Conservation (phyloP, 805 yeast genomes). For the Lachancea dasiensis region DNA sequence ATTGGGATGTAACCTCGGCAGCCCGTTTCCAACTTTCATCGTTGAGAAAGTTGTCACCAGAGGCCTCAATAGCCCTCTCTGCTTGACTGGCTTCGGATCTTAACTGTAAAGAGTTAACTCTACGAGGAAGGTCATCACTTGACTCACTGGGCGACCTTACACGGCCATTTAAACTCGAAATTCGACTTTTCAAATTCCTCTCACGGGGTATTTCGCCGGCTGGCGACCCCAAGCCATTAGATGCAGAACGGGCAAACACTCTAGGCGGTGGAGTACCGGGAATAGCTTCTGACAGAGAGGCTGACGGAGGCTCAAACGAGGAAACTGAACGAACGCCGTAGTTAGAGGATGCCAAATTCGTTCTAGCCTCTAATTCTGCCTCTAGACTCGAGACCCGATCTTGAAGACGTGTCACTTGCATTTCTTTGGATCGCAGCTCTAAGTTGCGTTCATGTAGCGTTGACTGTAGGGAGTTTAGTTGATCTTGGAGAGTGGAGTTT, state of each 20-base stretch:
- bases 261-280: slow-evolving; percentile 9
- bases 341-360: slow-evolving; percentile 11
- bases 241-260: slow-evolving; percentile 1
- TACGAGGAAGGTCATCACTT: slow-evolving; percentile 28
- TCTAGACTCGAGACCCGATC: slow-evolving; percentile 18
- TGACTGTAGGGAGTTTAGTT: slow-evolving; percentile 19
- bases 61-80: not conserved
- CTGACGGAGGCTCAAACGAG: slow-evolving; percentile 11
- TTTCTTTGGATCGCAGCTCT: slow-evolving; percentile 19
- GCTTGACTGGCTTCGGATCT: not conserved
- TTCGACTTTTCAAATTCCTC: not conserved
- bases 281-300: slow-evolving; percentile 3
- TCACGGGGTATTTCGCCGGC: not conserved
- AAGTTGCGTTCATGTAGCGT: slow-evolving; percentile 18
- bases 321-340: slow-evolving; percentile 18
- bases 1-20: slow-evolving; percentile 79
- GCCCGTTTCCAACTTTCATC: slow-evolving; percentile 83
- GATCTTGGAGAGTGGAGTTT: slow-evolving; percentile 34
- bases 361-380: slow-evolving; percentile 12
- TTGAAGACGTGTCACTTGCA: slow-evolving; percentile 20
- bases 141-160: slow-evolving; percentile 33
- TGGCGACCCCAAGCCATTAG: slow-evolving; percentile 11
- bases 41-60: slow-evolving; percentile 33
- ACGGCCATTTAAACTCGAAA: slow-evolving; percentile 26
- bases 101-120: slow-evolving; percentile 27